phyloP scores from a whole-genome alignment of 768 basidiomycete genomes.

The Suillus tomentosus region DNA sequence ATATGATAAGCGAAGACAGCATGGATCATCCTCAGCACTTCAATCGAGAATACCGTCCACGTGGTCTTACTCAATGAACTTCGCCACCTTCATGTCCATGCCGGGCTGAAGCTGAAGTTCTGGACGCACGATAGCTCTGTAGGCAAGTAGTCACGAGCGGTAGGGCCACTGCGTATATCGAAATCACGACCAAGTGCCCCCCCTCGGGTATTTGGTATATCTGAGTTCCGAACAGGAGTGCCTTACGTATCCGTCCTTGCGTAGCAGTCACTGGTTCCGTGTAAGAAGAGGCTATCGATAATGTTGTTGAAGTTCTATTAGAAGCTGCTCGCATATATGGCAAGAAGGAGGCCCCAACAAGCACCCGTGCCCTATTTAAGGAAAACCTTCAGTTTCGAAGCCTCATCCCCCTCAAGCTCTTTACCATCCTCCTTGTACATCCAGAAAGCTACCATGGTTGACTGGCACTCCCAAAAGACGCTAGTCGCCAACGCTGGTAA shows the following conservation, averaged over 20 bases:
- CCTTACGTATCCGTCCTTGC: neutral
- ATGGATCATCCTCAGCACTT: neutral
- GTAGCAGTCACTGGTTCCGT: neutral
- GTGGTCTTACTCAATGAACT: neutral
- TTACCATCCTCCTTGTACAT: neutral
- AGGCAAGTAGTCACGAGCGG: neutral
- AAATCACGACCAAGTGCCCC: neutral
- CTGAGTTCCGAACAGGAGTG: neutral
- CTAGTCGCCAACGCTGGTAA: conserved; percentile 50
- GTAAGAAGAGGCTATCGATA: neutral
- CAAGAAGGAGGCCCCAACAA: neutral
- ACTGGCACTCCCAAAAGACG: conserved; percentile 56
- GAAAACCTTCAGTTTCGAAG: neutral
- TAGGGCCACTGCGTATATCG: neutral
- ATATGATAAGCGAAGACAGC: neutral
- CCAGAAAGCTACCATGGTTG: conserved; percentile 44
- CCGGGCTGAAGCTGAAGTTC: neutral
- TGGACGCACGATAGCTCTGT: neutral
- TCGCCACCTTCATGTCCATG: neutral
- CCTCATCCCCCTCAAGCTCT: neutral
- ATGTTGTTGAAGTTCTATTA: neutral
- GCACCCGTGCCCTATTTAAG: neutral
- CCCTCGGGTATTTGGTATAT: neutral
- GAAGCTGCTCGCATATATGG: conserved; percentile 4
- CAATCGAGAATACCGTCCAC: neutral